These are phyloP conservation scores for Endotrypanum monterogeii DNA, from an alignment of 208 protist genomes.

Conservation along the genomic window DNA sequence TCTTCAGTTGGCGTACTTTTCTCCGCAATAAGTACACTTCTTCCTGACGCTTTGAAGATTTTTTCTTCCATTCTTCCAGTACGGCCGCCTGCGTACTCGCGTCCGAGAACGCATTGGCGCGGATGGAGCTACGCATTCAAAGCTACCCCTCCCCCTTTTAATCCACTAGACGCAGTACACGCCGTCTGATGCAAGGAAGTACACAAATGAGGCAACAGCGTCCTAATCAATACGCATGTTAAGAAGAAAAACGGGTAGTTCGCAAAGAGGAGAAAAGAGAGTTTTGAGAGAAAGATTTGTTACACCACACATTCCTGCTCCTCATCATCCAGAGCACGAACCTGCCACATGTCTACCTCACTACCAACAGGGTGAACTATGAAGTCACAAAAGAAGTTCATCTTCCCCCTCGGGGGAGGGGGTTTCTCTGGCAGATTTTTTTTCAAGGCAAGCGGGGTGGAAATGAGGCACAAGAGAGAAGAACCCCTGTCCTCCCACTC, in stretches of 20 bases:
- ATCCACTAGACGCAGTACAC: neutral
- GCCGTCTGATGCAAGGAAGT: neutral
- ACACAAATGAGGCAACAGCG: too few species aligned
- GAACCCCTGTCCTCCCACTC: too few species aligned
- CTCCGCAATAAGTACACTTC: constrained; percentile 26
- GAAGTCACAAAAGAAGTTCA: neutral
- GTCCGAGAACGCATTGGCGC: constrained; percentile 30
- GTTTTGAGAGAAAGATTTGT: neutral
- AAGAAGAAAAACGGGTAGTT: neutral
- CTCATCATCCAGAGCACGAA: neutral
- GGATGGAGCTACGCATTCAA: neutral
- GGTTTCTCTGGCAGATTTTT: too few species aligned
- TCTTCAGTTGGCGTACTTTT: constrained; percentile 48
- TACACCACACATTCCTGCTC: neutral
- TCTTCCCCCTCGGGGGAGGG: too few species aligned
- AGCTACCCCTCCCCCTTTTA: too few species aligned
- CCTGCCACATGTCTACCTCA: too few species aligned
- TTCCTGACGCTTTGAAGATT: constrained; percentile 20
- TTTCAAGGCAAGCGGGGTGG: too few species aligned
- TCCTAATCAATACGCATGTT: neutral
- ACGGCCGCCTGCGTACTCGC: constrained; percentile 37
- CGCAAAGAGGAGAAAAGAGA: neutral
- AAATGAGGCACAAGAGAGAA: too few species aligned
- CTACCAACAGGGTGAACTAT: neutral
- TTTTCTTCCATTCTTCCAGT: constrained; percentile 51